A percentile compares a stretch with the other conserved stretches of the same genome.
Conservation (phyloP, 1,139 yeast species). For the Blastobotrys arbuscula region DNA sequence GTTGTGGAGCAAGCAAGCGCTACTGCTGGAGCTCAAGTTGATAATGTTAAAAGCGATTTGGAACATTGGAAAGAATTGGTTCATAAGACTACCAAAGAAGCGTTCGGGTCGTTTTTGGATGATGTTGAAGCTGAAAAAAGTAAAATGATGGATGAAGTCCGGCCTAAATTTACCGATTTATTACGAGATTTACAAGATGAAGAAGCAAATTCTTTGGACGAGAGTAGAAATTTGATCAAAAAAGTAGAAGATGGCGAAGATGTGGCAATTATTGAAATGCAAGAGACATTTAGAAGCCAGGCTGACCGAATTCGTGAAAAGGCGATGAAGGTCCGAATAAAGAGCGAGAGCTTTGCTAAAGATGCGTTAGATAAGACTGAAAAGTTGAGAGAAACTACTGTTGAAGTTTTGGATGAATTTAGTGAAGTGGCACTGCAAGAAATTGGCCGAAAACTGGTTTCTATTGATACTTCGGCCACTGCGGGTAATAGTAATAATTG, state of each 20-base stretch:
- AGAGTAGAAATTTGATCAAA: constrained; percentile 20
- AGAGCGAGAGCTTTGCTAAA: constrained; percentile 31
- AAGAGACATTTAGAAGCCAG: constrained; percentile 26
- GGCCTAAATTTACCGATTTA: constrained; percentile 26
- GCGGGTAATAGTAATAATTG: constrained; percentile 39
- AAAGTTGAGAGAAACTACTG: constrained; percentile 31
- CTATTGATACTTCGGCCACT: constrained; percentile 17
- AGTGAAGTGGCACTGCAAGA: constrained; percentile 35
- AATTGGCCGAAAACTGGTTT: constrained; percentile 33
- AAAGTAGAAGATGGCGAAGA: constrained; percentile 17
- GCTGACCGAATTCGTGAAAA: constrained; percentile 29
- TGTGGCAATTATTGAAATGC: constrained; percentile 22
- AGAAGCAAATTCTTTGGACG: constrained; percentile 20
- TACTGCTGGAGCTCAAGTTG: neutral
- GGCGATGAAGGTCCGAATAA: constrained; percentile 31
- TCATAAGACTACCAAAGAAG: constrained; percentile 29
- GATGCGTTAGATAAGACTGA: constrained; percentile 32
- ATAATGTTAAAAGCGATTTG: constrained; percentile 12
- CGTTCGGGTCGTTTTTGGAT: constrained; percentile 28
- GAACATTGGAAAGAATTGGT: constrained; percentile 28
- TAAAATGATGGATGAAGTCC: constrained; percentile 19
- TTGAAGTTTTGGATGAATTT: constrained; percentile 38
- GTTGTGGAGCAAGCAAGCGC: neutral
- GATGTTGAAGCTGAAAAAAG: constrained; percentile 31
- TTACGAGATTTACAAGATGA: constrained; percentile 22